Base-by-base conservation (phyloP, 2,329 filamentous ascomycete species). In the Emergomyces pasteurianus region DNA sequence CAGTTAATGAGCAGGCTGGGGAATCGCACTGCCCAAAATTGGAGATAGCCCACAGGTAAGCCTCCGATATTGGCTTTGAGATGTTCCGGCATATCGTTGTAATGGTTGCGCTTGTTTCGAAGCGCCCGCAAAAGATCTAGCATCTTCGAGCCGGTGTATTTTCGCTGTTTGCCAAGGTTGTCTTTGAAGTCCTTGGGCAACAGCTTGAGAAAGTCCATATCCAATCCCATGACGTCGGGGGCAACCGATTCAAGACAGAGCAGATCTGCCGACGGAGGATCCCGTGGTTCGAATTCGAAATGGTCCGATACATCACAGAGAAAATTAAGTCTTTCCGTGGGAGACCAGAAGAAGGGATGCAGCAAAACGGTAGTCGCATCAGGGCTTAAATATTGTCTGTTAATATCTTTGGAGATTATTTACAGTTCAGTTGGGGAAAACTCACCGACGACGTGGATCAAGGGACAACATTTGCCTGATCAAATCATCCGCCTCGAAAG, bases 271-370 rank as follows among this genome's bases (percentile, higher is more conserved):
- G 89, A 92, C 0, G 89, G 89, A 0, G 90, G 90, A 55, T 95
- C 90, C 34, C 91, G 86, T 0, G 86, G 85, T 71, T 97, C 92
- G 66, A 94, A 90, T 73, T 99, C 94, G 70, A 96, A 97, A 71
- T 95, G 90, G 72, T 99, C 94, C 0, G 91, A 96, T 9, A 95
- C 91, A 65, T 96, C 92, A 70, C 92, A 96, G n/a, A 99, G 80
- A 74, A 99, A 99, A 10, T 84, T 84, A 7, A 99, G 83, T 9
- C 92, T 86, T 71, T 95, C 94, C 72, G 95, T 92, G 0, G 90
- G 77, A 0, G 87, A 79, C 94, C 94, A 99, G 79, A 99, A 99
- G 79, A 97, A 99, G 0, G 94, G 94, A 68, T 99, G 94, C 0
- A 89, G 86, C 80, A 96, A 84, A 61, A 96, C 88, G 36, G 92